Evolutionary conservation across 2,329 filamentous ascomycete species (phyloP).

Genomic region (Ophiostoma quercus): DNA sequence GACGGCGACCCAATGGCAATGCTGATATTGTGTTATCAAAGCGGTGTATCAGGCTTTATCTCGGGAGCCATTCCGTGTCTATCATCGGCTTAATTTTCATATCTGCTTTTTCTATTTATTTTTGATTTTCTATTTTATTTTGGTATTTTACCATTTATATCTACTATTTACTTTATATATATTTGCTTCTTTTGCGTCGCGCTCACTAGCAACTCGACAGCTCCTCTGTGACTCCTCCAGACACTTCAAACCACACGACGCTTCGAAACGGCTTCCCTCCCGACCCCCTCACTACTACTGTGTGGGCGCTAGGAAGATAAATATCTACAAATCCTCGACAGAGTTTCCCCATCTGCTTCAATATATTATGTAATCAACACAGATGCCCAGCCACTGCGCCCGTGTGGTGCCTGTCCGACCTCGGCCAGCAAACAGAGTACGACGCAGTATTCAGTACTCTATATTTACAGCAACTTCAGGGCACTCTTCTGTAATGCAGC

Average conservation of each 20-base stretch:
- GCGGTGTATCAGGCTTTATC: slow-evolving; percentile 10
- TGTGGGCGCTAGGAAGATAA: not conserved
- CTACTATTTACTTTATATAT: not conserved
- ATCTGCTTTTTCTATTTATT: not conserved
- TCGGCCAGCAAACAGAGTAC: not conserved
- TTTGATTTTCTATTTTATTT: not conserved
- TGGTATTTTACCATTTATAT: not conserved
- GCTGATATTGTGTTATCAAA: not conserved
- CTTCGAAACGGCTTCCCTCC: not conserved
- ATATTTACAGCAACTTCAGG: not conserved
- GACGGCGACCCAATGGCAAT: not conserved
- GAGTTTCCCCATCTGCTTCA: not conserved
- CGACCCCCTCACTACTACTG: not conserved
- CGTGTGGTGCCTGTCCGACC: not conserved
- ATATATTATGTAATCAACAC: not conserved
- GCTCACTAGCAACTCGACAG: not conserved
- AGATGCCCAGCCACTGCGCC: not conserved
- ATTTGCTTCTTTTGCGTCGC: not conserved
- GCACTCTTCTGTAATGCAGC: not conserved
- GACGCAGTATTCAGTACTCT: not conserved
- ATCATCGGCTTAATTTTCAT: slow-evolving; percentile 3
- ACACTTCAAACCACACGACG: no score
- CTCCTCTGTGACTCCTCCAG: no score
- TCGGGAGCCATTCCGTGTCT: not conserved
- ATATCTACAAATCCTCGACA: not conserved